Percentiles rank a stretch among this genome's conserved stretches.
These are phyloP conservation scores for Coniochaeta ligniaria DNA, from an alignment of 2,329 filamentous ascomycete species.

Conservation along the genomic window DNA sequence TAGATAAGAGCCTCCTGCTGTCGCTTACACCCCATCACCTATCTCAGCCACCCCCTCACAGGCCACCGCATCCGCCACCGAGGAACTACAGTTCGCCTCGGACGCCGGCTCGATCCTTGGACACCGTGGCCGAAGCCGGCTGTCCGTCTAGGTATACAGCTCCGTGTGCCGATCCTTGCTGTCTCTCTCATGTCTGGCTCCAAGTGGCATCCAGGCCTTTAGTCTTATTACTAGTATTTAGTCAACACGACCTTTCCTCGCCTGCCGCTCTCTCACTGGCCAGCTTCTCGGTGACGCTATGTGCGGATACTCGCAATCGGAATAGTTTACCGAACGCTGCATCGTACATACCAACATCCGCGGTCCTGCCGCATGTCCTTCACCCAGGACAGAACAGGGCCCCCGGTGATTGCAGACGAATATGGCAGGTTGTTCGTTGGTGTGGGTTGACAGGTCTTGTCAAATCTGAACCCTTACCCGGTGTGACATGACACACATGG, in stretches of 20 bases:
- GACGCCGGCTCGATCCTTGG: not conserved
- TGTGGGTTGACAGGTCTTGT: not conserved
- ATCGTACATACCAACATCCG: not conserved
- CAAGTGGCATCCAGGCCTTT: not conserved
- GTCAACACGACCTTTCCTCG: not conserved
- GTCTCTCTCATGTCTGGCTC: not conserved
- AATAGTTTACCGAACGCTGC: not conserved
- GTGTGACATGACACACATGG: not conserved
- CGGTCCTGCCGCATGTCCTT: not conserved
- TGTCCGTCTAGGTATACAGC: not conserved
- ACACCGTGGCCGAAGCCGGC: not conserved
- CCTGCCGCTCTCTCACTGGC: not conserved
- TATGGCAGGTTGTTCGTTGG: not conserved
- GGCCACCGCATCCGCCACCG: not conserved
- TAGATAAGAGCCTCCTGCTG: conserved; percentile 1
- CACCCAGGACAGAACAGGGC: not conserved
- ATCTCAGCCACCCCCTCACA: not conserved
- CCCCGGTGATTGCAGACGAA: not conserved
- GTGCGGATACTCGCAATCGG: not conserved
- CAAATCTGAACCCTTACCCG: not conserved
- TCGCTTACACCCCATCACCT: not conserved
- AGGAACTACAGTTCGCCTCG: not conserved
- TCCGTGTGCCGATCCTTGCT: not conserved
- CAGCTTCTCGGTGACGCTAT: not conserved
- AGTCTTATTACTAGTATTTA: not conserved